Evolutionary conservation across 805 yeast species (phyloP), one percentile per base, ranked within the genome.

Genomic region (Debaryomyces maramus): DNA sequence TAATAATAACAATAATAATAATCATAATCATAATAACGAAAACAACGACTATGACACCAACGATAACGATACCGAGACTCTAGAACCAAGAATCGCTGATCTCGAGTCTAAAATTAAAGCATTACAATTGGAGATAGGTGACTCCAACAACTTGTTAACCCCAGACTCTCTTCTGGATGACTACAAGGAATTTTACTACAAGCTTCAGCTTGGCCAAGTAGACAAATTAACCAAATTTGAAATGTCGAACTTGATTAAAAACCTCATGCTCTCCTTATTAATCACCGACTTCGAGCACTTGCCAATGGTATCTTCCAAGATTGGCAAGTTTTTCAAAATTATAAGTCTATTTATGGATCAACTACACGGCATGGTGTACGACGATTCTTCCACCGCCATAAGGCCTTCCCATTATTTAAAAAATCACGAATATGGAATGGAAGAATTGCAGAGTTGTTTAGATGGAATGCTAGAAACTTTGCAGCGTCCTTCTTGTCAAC

Each of bases 201-300:
- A 54, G 28, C 48, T 65, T 13, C 55, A 59, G 30, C 51, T 67
- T 18, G 38, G 39, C 10, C 51, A 61, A 37, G 51, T 67, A n/a
- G 73, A 68, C 44, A 27, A 38, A 2, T 45, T 66, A 36, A 41
- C 57, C 17, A 53, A 47, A 36, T 44, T 46, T 7, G 65, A 65
- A 45, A 47, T 63, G 51, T 45, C 56, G 18, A 63, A 61, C 41
- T 30, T 60, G 21, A 47, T 67, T 43, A 68, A 68, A 36, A 57
- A 58, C 41, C 38, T 67, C 9, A 56, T 68, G 63, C 55, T 65
- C 11, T 55, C 63, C 27, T 47, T 70, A 27, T 52, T 64, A 26
- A 55, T 66, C 14, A 53, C 65, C 20, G 60, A 60, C 39, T 58
- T 53, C 33, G 46, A 48, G 18, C 50, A 55, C 32, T 48, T 65